Evolutionary conservation across 129 eudicot species (phyloP).

Genomic region (Centrapalus pauciflorus): DNA sequence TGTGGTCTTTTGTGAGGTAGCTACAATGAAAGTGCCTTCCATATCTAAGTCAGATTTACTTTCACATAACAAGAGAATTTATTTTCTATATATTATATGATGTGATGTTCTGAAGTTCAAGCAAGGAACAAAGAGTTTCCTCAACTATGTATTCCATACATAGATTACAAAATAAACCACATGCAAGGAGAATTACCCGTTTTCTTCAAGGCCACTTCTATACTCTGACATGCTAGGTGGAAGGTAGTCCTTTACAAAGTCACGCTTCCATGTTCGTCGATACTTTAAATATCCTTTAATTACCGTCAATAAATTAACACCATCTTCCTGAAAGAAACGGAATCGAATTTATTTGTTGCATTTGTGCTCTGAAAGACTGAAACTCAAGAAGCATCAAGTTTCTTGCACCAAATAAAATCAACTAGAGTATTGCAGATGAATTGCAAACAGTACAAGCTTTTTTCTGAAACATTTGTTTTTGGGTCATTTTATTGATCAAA

Average conservation of each 20-base stretch:
- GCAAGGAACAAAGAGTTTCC: not conserved
- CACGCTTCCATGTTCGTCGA: conserved; percentile 60
- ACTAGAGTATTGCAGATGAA: not conserved
- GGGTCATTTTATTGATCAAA: not conserved
- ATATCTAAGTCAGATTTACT: no score
- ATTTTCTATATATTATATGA: not conserved
- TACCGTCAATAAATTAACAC: conserved; percentile 65
- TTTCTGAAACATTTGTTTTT: not conserved
- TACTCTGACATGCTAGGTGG: conserved; percentile 85
- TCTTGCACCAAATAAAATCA: not conserved
- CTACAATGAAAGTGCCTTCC: no score
- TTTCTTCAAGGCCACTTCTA: conserved; percentile 32
- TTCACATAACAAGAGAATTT: no score
- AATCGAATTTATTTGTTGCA: conserved; percentile 7
- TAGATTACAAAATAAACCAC: not conserved
- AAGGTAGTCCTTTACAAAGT: conserved; percentile 63
- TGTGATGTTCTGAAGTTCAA: not conserved
- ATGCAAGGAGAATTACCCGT: conserved; percentile 37
- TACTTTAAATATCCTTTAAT: conserved; percentile 55
- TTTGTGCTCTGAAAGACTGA: not conserved
- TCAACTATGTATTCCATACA: conserved; percentile 1
- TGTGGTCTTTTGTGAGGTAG: no score
- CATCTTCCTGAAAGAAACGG: conserved; percentile 71
- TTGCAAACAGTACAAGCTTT: not conserved
- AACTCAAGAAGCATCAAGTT: conserved; percentile 6